Conservation (phyloP, 495 filamentous ascomycete species). For the Lasiosphaeriaceae sp. region DNA sequence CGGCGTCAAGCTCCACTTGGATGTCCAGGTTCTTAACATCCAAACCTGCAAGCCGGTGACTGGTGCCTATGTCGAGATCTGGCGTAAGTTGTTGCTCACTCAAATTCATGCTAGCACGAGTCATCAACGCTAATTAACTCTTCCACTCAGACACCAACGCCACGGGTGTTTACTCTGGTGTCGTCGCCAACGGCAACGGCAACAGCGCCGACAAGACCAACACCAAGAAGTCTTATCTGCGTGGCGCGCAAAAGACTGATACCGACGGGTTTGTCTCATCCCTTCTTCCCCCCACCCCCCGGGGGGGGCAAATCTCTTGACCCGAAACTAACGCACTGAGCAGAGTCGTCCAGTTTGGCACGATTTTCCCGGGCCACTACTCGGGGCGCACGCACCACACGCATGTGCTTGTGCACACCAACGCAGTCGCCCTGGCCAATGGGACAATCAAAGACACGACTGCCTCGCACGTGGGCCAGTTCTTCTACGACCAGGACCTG, state of each 20-base stretch:
- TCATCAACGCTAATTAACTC: background rate
- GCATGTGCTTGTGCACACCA: conserved; percentile 29
- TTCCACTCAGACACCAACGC: conserved; percentile 23
- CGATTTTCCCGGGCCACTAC: conserved; percentile 57
- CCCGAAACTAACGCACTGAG: too few species aligned
- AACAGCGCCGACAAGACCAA: conserved; percentile 10
- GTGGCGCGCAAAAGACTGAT: conserved; percentile 49
- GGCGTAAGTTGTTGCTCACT: conserved; percentile 28
- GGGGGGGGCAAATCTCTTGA: too few species aligned
- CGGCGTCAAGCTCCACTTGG: conserved; percentile 53
- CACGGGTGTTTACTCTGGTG: conserved; percentile 55
- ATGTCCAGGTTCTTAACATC: conserved; percentile 55
- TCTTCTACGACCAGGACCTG: conserved; percentile 57
- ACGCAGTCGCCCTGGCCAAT: conserved; percentile 45
- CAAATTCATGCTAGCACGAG: background rate
- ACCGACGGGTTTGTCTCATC: too few species aligned
- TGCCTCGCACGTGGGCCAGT: conserved; percentile 51
- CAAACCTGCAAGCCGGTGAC: conserved; percentile 53
- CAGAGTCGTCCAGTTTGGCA: conserved; percentile 46
- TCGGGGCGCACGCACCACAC: conserved; percentile 28
- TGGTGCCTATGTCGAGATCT: conserved; percentile 53
- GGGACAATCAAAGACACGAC: conserved; percentile 43
- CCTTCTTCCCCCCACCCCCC: too few species aligned
- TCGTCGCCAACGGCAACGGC: conserved; percentile 31
- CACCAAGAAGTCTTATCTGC: conserved; percentile 45